A percentile compares a stretch with the other conserved stretches of the same genome.
These are phyloP conservation scores for Puccinia sorghi DNA, from an alignment of 1,284 basidiomycete genomes.

Conservation along the genomic window DNA sequence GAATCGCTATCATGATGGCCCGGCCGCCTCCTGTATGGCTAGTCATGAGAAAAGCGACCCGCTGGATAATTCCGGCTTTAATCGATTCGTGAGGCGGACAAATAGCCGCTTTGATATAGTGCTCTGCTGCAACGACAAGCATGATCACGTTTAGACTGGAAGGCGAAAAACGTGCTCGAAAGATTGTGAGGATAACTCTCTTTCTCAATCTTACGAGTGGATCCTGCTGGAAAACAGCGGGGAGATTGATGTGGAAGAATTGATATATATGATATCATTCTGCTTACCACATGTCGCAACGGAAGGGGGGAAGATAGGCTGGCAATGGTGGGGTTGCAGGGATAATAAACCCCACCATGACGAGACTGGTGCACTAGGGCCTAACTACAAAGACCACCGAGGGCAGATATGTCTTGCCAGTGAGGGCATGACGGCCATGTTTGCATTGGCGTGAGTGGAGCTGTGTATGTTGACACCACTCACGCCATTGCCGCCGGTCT, in stretches of 20 bases:
- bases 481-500: background rate
- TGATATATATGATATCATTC: background rate
- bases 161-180: background rate
- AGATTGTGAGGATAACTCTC: background rate
- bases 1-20: background rate
- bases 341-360: background rate
- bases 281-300: background rate
- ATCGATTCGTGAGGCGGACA: background rate
- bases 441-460: background rate
- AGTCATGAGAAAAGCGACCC: background rate
- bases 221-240: background rate
- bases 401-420: background rate
- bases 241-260: background rate
- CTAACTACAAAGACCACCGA: background rate
- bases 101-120: background rate
- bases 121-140: background rate
- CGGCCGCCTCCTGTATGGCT: background rate
- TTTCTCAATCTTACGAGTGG: background rate
- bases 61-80: background rate
- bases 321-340: background rate
- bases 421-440: background rate
- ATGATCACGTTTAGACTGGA: background rate
- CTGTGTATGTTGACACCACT: background rate
- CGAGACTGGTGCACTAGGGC: background rate
- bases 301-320: background rate